Conservation (phyloP, 2,329 filamentous ascomycete genomes). For the Penicillium sp. region DNA sequence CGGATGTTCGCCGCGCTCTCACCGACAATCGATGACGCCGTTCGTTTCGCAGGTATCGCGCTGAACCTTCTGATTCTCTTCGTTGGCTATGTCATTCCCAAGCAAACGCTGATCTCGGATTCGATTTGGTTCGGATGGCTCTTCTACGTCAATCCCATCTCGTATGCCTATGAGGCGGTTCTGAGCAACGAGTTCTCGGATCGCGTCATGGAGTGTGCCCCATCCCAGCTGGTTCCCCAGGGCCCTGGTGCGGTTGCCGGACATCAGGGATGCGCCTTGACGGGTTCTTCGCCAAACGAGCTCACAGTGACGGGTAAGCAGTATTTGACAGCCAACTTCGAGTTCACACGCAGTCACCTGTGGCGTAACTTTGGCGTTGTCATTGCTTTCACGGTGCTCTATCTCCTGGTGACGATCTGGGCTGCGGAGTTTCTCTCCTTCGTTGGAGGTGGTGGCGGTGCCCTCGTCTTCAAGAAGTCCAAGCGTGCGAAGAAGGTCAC, state of each 20-base stretch:
- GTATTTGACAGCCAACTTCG: constrained; percentile 61
- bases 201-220: constrained; percentile 61
- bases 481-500: constrained; percentile 61
- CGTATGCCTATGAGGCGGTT: constrained; percentile 70
- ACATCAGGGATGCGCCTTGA: constrained; percentile 66
- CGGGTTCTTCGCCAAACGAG: constrained; percentile 59
- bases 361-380: constrained; percentile 79
- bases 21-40: constrained; percentile 67
- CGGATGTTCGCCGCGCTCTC: constrained; percentile 69
- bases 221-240: constrained; percentile 63
- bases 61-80: constrained; percentile 67
- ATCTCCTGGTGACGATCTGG: constrained; percentile 71
- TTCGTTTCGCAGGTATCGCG: constrained; percentile 64
- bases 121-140: constrained; percentile 72
- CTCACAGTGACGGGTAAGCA: constrained; percentile 56
- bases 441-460: constrained; percentile 65
- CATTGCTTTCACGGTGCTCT: constrained; percentile 74
- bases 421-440: constrained; percentile 72
- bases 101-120: constrained; percentile 59
- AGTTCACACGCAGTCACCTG: constrained; percentile 61
- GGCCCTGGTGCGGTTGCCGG: constrained; percentile 59
- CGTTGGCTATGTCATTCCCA: constrained; percentile 71
- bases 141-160: constrained; percentile 57
- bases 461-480: constrained; percentile 72
- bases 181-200: constrained; percentile 68